phyloP scores from a whole-genome alignment of 169 alveolate species.

The Babesia ovata region DNA sequence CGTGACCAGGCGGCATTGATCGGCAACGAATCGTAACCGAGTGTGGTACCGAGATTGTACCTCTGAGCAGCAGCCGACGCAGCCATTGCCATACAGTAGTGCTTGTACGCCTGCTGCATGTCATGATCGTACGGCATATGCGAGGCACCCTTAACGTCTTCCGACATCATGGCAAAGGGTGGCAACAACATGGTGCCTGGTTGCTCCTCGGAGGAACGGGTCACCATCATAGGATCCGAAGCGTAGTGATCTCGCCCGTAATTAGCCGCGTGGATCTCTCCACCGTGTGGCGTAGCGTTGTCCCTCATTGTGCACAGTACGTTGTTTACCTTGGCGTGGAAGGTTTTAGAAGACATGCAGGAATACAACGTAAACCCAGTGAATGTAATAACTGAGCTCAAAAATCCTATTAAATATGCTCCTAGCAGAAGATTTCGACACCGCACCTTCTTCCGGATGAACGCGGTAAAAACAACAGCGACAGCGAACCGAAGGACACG shows the following conservation, averaged over 20 bases:
- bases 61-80: not conserved
- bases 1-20: conserved; percentile 14
- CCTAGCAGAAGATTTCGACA: no score
- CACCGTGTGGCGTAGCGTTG: not conserved
- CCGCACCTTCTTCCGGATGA: no score
- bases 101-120: not conserved
- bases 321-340: not conserved
- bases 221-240: not conserved
- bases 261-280: not conserved
- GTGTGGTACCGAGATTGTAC: conserved; percentile 2
- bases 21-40: conserved; percentile 18
- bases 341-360: no score
- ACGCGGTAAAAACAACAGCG: no score
- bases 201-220: not conserved
- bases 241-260: not conserved
- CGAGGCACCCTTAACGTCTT: not conserved
- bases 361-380: no score
- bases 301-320: not conserved
- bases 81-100: not conserved
- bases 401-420: no score
- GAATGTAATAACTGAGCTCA: no score
- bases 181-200: not conserved
- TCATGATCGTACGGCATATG: not conserved
- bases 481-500: no score
- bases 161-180: not conserved